phyloP scores from a whole-genome alignment of 2,329 filamentous ascomycete genomes.

The Fonsecaea monophora region DNA sequence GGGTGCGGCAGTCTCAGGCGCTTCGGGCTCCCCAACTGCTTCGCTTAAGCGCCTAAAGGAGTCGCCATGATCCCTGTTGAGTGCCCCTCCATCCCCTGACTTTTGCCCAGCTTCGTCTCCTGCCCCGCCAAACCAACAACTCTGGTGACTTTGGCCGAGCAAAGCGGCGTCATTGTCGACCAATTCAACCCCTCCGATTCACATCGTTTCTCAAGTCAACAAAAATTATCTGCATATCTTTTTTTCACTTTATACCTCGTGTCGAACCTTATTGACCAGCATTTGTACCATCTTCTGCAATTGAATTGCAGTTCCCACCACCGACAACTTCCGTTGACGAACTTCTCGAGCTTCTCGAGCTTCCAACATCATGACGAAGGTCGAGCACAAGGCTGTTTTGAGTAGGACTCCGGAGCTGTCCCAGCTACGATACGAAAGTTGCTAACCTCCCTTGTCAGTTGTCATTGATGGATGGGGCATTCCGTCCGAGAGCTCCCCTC shows the following conservation, averaged over 20 bases:
- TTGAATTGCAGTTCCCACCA: not conserved
- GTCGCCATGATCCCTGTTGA: not conserved
- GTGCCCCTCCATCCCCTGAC: not conserved
- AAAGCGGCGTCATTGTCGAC: not conserved
- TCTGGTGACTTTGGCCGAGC: not conserved
- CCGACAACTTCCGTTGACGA: not conserved
- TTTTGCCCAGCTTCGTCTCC: not conserved
- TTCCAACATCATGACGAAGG: slow-evolving; percentile 63
- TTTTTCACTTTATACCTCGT: not conserved
- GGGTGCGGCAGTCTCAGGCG: not conserved
- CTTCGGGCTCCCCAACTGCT: not conserved
- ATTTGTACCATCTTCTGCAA: not conserved
- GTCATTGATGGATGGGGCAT: slow-evolving; percentile 99
- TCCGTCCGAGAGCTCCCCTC: slow-evolving; percentile 77
- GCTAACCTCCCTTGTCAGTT: slow-evolving; percentile 62
- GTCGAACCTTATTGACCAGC: not conserved
- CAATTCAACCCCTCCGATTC: slow-evolving; percentile 10
- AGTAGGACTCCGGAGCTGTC: slow-evolving; percentile 55
- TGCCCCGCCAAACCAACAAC: not conserved
- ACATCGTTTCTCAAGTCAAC: not conserved
- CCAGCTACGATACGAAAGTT: slow-evolving; percentile 44
- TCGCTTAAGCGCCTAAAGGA: no score
- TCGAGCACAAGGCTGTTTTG: slow-evolving; percentile 73
- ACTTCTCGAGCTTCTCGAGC: not conserved
- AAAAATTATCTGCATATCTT: slow-evolving; percentile 3